A percentile compares a stretch with the other conserved stretches of the same genome.
These are phyloP conservation scores for Malus asiatica DNA, from an alignment of 306 rosid species.

Conservation along the genomic window DNA sequence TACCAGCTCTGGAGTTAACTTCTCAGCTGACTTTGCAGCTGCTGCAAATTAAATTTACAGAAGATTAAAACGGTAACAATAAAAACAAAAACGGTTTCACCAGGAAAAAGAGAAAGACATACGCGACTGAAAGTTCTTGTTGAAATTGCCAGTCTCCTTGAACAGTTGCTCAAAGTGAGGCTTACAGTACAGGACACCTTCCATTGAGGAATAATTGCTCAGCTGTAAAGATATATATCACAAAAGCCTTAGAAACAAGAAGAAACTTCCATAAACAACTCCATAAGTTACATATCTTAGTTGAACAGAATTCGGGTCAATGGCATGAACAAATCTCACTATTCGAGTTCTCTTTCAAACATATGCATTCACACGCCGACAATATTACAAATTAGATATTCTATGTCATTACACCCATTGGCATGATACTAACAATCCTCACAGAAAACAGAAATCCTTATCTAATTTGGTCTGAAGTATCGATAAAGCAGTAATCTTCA, in stretches of 20 bases:
- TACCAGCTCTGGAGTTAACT: slow-evolving; percentile 79
- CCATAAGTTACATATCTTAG: neutral
- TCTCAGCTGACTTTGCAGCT: slow-evolving; percentile 84
- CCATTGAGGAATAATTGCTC: slow-evolving; percentile 94
- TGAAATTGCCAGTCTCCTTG: slow-evolving; percentile 79
- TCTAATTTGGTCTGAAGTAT: neutral
- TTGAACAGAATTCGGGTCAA: neutral
- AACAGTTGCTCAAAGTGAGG: slow-evolving; percentile 96
- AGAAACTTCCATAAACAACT: slow-evolving; percentile 12
- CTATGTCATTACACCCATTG: neutral
- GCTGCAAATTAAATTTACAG: slow-evolving; percentile 39
- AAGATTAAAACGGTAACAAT: slow-evolving; percentile 22
- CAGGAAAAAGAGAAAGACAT: slow-evolving; percentile 24
- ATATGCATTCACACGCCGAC: neutral
- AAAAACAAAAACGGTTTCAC: slow-evolving; percentile 13
- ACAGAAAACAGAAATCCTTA: neutral
- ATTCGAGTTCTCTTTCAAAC: neutral
- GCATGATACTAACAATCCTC: slow-evolving; percentile 6
- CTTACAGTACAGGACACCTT: slow-evolving; percentile 86
- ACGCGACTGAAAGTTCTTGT: slow-evolving; percentile 83
- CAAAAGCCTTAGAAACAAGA: neutral
- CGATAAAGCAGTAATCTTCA: neutral
- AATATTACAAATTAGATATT: neutral
- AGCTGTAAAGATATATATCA: slow-evolving; percentile 47
- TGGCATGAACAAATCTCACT: neutral